Evolutionary conservation across 1,284 basidiomycete genomes (phyloP).

Genomic region (Malassezia obtusa): DNA sequence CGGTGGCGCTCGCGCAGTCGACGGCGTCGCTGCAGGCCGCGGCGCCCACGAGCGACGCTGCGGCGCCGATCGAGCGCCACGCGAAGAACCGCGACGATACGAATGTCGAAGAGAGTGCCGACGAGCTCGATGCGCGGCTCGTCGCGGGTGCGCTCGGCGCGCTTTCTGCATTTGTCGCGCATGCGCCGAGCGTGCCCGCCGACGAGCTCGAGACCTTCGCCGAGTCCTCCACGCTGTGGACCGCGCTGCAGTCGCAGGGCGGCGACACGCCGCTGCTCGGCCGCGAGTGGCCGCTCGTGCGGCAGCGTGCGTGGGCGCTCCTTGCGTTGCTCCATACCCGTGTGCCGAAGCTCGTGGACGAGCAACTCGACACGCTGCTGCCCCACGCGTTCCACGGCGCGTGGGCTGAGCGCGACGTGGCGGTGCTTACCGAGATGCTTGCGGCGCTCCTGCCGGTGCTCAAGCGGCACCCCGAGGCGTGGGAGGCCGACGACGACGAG

Average conservation of each 20-base stretch:
- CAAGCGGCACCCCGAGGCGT: slow-evolving; percentile 30
- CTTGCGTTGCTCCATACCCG: slow-evolving; percentile 18
- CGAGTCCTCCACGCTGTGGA: slow-evolving; percentile 28
- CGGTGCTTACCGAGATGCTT: slow-evolving; percentile 27
- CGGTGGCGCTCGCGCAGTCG: slow-evolving; percentile 24
- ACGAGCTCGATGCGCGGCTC: slow-evolving; percentile 37
- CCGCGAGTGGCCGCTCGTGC: slow-evolving; percentile 24
- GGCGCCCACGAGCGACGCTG: slow-evolving; percentile 13
- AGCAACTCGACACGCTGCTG: slow-evolving; percentile 21
- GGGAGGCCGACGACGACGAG: slow-evolving; percentile 28
- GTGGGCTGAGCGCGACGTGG: slow-evolving; percentile 36
- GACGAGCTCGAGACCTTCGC: slow-evolving; percentile 22
- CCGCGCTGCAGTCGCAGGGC: slow-evolving; percentile 11
- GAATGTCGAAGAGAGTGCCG: slow-evolving; percentile 41
- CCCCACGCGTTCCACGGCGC: slow-evolving; percentile 29
- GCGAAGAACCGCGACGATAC: slow-evolving; percentile 45
- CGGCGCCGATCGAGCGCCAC: slow-evolving; percentile 24
- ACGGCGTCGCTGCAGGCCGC: slow-evolving; percentile 16
- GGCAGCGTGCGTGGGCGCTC: slow-evolving; percentile 32
- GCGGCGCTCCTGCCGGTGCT: slow-evolving; percentile 36
- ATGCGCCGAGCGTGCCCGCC: slow-evolving; percentile 8
- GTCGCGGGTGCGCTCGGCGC: slow-evolving; percentile 36
- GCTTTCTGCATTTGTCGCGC: slow-evolving; percentile 20
- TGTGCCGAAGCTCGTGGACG: slow-evolving; percentile 17
- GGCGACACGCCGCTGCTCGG: slow-evolving; percentile 21